Base-by-base conservation (phyloP, 2,329 filamentous ascomycete species). In the Paracorniculantispora psalliotae region DNA sequence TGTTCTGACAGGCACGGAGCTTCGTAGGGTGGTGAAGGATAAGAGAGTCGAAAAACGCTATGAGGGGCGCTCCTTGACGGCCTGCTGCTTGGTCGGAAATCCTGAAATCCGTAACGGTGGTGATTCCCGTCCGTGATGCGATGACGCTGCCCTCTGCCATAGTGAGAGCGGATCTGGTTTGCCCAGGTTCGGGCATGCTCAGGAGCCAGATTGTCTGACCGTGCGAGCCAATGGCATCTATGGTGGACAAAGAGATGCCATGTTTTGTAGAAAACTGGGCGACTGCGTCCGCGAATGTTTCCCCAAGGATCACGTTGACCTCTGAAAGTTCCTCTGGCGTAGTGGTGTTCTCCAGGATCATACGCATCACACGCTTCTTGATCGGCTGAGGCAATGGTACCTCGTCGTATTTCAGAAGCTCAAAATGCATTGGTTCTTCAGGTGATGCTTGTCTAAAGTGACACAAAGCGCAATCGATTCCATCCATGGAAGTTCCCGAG, bases 151-250 rank as follows among this genome's bases (percentile, higher is more conserved):
- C 82, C 66, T 86, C 84, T 17, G 79, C 81, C 80, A 84, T 82
- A 2, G 78, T 82, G 52, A 84, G 68, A 17, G 79, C 77, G 43
- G 77, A 79, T 43, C 73, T 75, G 30, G 72, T 75, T 56, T 79
- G 73, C 9, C 75, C 77, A 26, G 64, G 59, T 53, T 79, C 74
- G 0, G 81, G 79, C 79, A 83, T 82, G 56, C 75, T 78, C 17
- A 79, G 71, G 6, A 83, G 71, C 79, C 79, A 85, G 63, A 82
- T 82, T 10, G 81, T 85, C 69, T 84, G 81, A 15, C 82, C 81
- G 63, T 86, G 81, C 3, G 80, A 82, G 25, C 81, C 81, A 39
- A 85, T 75, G 23, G 75, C 75, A 62, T 85, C 81, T 61, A 86
- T 78, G 8, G 72, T 72, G 17, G 71, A 67, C 21, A 78, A 68